phyloP scores from a whole-genome alignment of 306 rosid genomes.

The Adenanthera pavonina region DNA sequence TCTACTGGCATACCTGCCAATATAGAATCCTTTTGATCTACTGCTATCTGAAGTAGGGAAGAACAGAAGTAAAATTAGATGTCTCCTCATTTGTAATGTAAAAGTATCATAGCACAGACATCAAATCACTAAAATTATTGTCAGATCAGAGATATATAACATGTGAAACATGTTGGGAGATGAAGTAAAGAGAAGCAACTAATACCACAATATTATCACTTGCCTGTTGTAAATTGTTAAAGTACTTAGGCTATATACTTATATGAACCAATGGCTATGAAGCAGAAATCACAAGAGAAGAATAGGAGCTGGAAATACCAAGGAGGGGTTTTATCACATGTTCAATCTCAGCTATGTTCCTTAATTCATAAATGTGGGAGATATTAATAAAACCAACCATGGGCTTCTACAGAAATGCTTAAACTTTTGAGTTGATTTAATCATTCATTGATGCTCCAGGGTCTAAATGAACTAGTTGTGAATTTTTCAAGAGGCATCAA shows the following conservation, averaged over 20 bases:
- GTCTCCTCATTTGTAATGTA: neutral
- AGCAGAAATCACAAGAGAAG: neutral
- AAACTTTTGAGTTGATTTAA: neutral
- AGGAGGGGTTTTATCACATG: neutral
- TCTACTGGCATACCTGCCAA: conserved; percentile 73
- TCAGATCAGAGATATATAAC: conserved; percentile 15
- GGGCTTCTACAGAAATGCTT: neutral
- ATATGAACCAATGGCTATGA: neutral
- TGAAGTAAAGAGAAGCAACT: conserved; percentile 14
- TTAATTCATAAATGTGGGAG: neutral
- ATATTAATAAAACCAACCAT: neutral
- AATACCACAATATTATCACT: neutral
- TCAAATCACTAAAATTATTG: neutral
- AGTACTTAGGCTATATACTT: conserved; percentile 3
- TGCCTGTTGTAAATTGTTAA: conserved; percentile 10
- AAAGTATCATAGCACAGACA: conserved; percentile 19
- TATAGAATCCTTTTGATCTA: conserved; percentile 79
- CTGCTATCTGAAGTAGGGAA: conserved; percentile 61
- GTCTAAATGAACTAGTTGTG: neutral
- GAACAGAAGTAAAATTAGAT: conserved; percentile 22
- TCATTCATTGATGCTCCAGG: conserved; percentile 4
- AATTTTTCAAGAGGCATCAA: conserved; percentile 5
- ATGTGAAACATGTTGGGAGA: conserved; percentile 29
- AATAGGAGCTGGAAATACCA: conserved; percentile 6
- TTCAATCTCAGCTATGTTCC: neutral